Percentiles rank a stretch among this genome's conserved stretches.
Conservation (phyloP, 331 rosid species). For the Stylosanthes scabra region DNA sequence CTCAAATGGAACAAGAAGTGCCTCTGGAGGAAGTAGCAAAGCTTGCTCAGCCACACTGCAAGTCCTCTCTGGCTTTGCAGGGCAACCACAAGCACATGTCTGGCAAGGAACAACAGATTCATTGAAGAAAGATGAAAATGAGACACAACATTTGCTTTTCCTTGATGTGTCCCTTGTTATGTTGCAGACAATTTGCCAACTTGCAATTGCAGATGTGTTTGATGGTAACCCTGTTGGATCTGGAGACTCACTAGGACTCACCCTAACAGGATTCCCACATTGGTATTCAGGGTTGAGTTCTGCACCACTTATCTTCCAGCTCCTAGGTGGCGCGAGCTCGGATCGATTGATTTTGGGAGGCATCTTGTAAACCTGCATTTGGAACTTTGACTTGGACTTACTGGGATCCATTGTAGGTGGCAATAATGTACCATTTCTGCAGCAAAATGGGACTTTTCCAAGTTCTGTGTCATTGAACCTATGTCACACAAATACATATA, state of each 20-base stretch:
- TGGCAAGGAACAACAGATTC: conserved; percentile 87
- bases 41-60: conserved; percentile 75
- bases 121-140: conserved; percentile 90
- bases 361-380: conserved; percentile 83
- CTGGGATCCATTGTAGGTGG: conserved; percentile 77
- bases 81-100: conserved; percentile 97
- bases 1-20: conserved; percentile 87
- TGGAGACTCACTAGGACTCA: conserved; percentile 73
- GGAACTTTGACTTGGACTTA: conserved; percentile 80
- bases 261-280: conserved; percentile 78
- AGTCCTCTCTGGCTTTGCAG: conserved; percentile 48
- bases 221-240: conserved; percentile 60
- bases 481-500: no score
- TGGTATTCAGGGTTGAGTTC: conserved; percentile 70
- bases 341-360: conserved; percentile 84
- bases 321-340: conserved; percentile 68
- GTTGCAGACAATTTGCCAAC: conserved; percentile 96
- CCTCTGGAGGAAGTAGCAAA: conserved; percentile 78
- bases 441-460: conserved; percentile 80
- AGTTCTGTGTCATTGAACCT: conserved; percentile 62
- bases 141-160: conserved; percentile 79
- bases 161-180: conserved; percentile 54
- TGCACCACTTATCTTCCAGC: conserved; percentile 78
- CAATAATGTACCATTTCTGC: conserved; percentile 91
- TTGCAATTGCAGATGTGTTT: conserved; percentile 72